Evolutionary conservation across 768 basidiomycete genomes (phyloP).

Genomic region (Tylopilus rubrobrunneus): DNA sequence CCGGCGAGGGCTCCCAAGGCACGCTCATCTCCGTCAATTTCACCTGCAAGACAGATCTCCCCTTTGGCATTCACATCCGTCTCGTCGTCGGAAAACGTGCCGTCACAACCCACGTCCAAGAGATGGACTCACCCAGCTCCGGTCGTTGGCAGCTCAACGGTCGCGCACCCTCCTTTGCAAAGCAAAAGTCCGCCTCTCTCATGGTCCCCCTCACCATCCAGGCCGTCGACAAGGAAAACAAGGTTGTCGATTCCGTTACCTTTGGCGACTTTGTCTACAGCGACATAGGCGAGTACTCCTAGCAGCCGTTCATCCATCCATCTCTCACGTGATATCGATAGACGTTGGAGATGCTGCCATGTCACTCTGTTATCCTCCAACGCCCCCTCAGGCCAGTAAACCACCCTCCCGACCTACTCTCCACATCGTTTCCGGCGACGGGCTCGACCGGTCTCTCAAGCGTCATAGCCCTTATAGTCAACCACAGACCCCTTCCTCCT

Average conservation of each 20-base stretch:
- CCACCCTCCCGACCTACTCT: conserved; percentile 21
- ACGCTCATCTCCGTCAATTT: conserved; percentile 60
- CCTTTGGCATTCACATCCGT: conserved; percentile 51
- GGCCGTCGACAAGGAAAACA: conserved; percentile 51
- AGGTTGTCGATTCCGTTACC: conserved; percentile 56
- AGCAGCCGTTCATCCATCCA: not conserved
- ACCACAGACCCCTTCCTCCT: conserved; percentile 40
- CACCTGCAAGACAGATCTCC: conserved; percentile 27
- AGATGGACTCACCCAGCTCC: conserved; percentile 42
- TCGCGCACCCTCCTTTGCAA: conserved; percentile 51
- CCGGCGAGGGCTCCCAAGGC: conserved; percentile 60
- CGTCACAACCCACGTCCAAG: conserved; percentile 61
- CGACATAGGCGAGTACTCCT: conserved; percentile 37
- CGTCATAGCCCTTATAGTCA: conserved; percentile 39
- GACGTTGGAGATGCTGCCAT: conserved; percentile 2
- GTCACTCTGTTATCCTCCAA: conserved; percentile 1
- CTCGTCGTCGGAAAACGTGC: conserved; percentile 71
- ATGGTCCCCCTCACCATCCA: conserved; percentile 59
- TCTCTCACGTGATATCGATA: not conserved
- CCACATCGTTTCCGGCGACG: conserved; percentile 26
- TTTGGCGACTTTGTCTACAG: conserved; percentile 74
- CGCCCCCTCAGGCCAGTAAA: not conserved
- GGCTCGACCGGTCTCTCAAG: conserved; percentile 28
- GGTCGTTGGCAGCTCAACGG: conserved; percentile 66
- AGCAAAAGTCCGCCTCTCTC: conserved; percentile 34